phyloP scores from a whole-genome alignment of 2,329 filamentous ascomycete genomes.

The Davidsoniella neocaledoniae region DNA sequence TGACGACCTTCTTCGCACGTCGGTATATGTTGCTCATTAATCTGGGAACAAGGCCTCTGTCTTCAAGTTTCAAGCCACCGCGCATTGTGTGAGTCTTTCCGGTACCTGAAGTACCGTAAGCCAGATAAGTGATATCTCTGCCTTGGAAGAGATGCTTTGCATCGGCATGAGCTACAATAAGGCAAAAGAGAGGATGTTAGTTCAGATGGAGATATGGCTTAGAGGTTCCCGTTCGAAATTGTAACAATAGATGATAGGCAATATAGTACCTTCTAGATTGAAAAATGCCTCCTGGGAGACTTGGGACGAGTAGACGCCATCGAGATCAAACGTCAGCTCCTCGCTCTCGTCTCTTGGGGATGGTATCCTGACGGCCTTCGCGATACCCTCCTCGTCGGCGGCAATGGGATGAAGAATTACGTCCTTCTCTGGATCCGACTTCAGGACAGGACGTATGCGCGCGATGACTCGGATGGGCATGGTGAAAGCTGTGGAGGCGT shows the following conservation, averaged over 20 bases:
- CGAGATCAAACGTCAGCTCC: constrained; percentile 88
- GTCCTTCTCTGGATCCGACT: constrained; percentile 73
- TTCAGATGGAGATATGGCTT: background rate
- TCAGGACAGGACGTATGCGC: constrained; percentile 73
- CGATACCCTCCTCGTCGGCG: constrained; percentile 41
- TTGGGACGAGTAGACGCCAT: constrained; percentile 69
- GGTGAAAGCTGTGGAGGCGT: constrained; percentile 10
- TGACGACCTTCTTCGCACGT: constrained; percentile 66
- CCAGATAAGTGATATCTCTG: constrained; percentile 76
- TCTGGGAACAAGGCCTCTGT: constrained; percentile 75
- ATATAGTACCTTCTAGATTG: constrained; percentile 62
- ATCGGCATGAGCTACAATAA: constrained; percentile 57
- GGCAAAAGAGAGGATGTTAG: constrained; percentile 9
- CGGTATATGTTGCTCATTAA: constrained; percentile 75
- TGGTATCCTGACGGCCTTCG: constrained; percentile 67
- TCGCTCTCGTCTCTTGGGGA: constrained; percentile 86
- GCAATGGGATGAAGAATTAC: constrained; percentile 60
- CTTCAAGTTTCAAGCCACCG: constrained; percentile 69
- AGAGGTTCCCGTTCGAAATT: background rate
- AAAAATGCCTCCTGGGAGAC: constrained; percentile 79
- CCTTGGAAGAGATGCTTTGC: constrained; percentile 85
- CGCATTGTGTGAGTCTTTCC: constrained; percentile 96
- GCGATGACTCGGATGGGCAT: constrained; percentile 75
- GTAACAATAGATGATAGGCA: background rate
- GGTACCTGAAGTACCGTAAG: constrained; percentile 83